Conservation (phyloP, 2,329 filamentous ascomycete species). For the Pseudocercospora fijiensis region DNA sequence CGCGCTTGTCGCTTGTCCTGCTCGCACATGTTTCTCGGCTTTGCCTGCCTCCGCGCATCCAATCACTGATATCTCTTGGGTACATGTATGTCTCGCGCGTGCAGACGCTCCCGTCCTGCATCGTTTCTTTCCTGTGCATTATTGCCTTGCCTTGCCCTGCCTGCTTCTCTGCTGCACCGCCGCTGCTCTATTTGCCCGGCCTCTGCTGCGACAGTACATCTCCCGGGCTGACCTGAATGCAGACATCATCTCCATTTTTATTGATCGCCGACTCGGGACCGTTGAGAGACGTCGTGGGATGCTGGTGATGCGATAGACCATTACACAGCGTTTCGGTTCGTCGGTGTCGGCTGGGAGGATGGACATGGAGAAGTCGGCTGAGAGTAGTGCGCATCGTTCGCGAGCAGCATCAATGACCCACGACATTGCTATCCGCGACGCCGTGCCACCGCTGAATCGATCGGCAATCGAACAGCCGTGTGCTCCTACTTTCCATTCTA, state of each 20-base stretch:
- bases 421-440: slow-evolving; percentile 31
- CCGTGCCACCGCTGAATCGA: slow-evolving; percentile 16
- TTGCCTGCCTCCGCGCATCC: slow-evolving; percentile 12
- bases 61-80: slow-evolving; percentile 11
- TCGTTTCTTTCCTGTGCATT: neutral
- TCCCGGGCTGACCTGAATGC: neutral
- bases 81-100: slow-evolving; percentile 16
- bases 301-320: slow-evolving; percentile 1
- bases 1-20: slow-evolving; percentile 2
- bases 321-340: neutral
- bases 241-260: neutral
- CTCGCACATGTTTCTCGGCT: slow-evolving; percentile 11
- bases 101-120: slow-evolving; percentile 6
- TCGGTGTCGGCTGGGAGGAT: slow-evolving; percentile 13
- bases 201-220: neutral
- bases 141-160: neutral
- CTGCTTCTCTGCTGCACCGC: neutral
- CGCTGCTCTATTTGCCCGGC: neutral
- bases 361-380: slow-evolving; percentile 26
- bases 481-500: slow-evolving; percentile 13
- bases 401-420: slow-evolving; percentile 24
- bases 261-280: neutral
- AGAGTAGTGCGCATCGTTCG: slow-evolving; percentile 20
- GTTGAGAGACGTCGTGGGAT: neutral
- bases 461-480: slow-evolving; percentile 20